Conservation (phyloP, 148 eudicot species). For the Hydrangea macrophylla region DNA sequence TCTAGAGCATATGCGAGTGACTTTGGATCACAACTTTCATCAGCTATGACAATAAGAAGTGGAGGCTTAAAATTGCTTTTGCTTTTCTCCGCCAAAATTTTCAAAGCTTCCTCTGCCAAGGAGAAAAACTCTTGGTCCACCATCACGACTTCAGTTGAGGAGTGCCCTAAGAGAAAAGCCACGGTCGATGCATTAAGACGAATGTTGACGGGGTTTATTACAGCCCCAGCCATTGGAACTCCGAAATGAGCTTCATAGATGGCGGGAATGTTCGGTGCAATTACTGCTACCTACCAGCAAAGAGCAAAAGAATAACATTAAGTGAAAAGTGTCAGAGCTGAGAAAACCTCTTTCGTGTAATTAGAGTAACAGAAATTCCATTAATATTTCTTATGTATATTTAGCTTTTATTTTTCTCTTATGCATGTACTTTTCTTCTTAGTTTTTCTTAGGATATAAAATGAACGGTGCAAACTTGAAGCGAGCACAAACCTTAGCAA, state of each 20-base stretch:
- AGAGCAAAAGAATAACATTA: constrained; percentile 7
- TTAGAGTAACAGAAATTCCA: neutral
- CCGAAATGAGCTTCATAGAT: constrained; percentile 95
- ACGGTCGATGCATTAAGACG: constrained; percentile 75
- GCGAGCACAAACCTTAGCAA: too few relatives aligned
- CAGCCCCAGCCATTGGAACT: constrained; percentile 95
- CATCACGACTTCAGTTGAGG: constrained; percentile 59
- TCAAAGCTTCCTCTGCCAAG: constrained; percentile 77
- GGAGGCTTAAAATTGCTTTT: constrained; percentile 63
- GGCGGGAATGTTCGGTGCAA: constrained; percentile 93
- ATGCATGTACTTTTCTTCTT: too few relatives aligned
- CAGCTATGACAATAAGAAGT: constrained; percentile 73
- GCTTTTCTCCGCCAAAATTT: constrained; percentile 45
- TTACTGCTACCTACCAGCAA: constrained; percentile 73
- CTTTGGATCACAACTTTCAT: constrained; percentile 68
- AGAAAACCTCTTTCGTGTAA: neutral
- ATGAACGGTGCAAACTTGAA: too few relatives aligned
- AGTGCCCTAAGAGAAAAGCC: constrained; percentile 79
- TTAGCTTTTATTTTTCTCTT: too few relatives aligned
- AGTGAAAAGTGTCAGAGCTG: neutral
- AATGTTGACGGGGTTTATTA: constrained; percentile 72
- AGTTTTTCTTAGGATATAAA: too few relatives aligned
- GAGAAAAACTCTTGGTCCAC: constrained; percentile 88
- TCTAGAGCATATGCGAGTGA: constrained; percentile 61
- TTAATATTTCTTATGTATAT: neutral